Base-by-base conservation (phyloP, 208 protist species). In the Tritrichomonas musculus region DNA sequence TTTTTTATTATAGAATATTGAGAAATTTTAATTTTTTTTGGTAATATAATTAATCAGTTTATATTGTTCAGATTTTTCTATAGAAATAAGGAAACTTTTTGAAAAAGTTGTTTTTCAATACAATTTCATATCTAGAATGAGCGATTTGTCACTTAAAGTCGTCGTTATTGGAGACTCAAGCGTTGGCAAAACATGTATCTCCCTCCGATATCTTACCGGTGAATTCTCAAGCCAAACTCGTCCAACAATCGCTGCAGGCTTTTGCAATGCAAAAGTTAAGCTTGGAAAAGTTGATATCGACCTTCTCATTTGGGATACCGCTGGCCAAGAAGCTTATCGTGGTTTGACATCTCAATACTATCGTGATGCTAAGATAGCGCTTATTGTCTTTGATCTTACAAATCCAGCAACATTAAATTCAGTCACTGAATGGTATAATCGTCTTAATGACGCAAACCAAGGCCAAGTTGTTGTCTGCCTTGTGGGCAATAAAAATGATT, bases 181-280 rank as follows among this genome's bases (percentile, higher is more conserved):
- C 44, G 77, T 88, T 30, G 77, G 77, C 20, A 88, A 88, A 39
- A 88, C 77, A 57, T 88, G 77, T 17, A 14, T 88, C 11, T 88
- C 77, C 22, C 77, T 88, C 30, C 39, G 77, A 17, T 88, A 88
- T 36, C 39, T 88, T 33, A 88, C 77, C 2, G 77, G 47, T 27
- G 77, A 88, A 57, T 88, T 88, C 36, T 88, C 77, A 53, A 55
- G 17, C 47, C 77, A 88, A 57, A 88, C 77, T 44, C 44, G 77
- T 33, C 77, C 77, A n/a, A 88, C 77, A 57, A 88, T 88, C 22
- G 77, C 77, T 39, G 77, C 77, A 57, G 77, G 77, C 22, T 88
- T 88, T 30, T 88, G 77, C 77, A 88, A 88, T 30, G 77, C 77
- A 17, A 88, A 88, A 88, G 77, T 88, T 33, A 88, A 88, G 30